Base-by-base conservation (phyloP, 1,284 basidiomycete genomes). In the Fomitopsis schrenkii region DNA sequence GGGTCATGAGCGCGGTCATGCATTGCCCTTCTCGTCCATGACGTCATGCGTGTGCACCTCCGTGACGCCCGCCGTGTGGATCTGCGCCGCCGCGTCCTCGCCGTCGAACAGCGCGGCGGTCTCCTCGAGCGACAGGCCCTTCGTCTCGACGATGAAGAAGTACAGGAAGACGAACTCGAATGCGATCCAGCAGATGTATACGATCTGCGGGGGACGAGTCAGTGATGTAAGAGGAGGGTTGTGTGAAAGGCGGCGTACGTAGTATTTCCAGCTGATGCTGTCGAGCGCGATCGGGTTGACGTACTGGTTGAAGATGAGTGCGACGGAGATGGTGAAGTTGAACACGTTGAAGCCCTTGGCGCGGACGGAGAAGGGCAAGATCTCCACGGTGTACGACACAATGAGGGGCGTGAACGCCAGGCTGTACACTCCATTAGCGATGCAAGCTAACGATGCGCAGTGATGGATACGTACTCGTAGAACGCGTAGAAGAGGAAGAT, bases 221-320 rank as follows among this genome's bases (percentile, higher is more conserved):
- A 46, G 17, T 10, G 9, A 26, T 10, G 30, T 2, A 33, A 26
- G 19, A 15, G 17, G 14, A 55, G n/a, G 41, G 8, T 17, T 5
- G 22, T 17, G 36, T 17, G 15, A 3, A 68, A 67, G 14, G 67
- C 36, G 10, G 70, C 72, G 42, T 56, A 75, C 74, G 70, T 76
- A 76, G 72, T 76, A 73, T 64, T 68, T 72, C 90, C 90, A 92
- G 55, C 71, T 75, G 58, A 90, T 75, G 45, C 72, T 67, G 7
- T 74, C 75, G 53, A 87, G 78, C 9, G 88, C 89, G 67, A 93
- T 82, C n/a, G 90, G 91, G 77, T 93, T 93, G 71, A 88, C 84
- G 69, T 90, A 93, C 74, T 92, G 89, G 74, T 92, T 93, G 79
- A 92, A 90, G 65, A 88, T 85, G 64, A 90, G 82, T 0, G 88